These are phyloP conservation scores for Babesia caballi DNA, from an alignment of 169 alveolate species.

Conservation along the genomic window DNA sequence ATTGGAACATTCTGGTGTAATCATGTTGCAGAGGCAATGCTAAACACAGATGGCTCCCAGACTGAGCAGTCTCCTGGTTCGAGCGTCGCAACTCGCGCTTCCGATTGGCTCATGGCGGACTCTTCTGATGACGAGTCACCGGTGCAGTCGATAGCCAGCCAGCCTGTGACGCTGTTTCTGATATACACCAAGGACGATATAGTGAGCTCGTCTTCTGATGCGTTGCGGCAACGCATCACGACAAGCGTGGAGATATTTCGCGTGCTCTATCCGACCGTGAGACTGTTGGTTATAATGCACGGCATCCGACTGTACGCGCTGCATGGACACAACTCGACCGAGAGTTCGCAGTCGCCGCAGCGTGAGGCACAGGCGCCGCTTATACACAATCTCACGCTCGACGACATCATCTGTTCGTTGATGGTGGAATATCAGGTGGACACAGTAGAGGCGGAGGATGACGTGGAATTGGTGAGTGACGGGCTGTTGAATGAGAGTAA, in stretches of 20 bases:
- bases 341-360: neutral
- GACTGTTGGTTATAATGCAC: conserved; percentile 28
- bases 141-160: neutral
- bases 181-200: conserved; percentile 53
- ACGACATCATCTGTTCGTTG: conserved; percentile 47
- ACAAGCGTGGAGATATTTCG: conserved; percentile 22
- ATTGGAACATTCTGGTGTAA: neutral
- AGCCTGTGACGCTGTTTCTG: conserved; percentile 22
- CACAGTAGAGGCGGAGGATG: conserved; percentile 57
- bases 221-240: conserved; percentile 9
- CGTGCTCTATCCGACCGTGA: conserved; percentile 1
- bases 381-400: conserved; percentile 10
- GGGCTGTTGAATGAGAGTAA: neutral
- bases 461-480: conserved; percentile 45
- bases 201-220: neutral
- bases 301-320: conserved; percentile 33
- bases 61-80: neutral
- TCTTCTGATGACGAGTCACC: conserved; percentile 24
- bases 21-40: neutral
- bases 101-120: conserved; percentile 1
- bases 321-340: neutral
- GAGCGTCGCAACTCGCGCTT: neutral
- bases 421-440: conserved; percentile 49
- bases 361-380: neutral
- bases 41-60: neutral